phyloP scores from a whole-genome alignment of 2,329 filamentous ascomycete genomes.

The Pleoardoris graminearum region DNA sequence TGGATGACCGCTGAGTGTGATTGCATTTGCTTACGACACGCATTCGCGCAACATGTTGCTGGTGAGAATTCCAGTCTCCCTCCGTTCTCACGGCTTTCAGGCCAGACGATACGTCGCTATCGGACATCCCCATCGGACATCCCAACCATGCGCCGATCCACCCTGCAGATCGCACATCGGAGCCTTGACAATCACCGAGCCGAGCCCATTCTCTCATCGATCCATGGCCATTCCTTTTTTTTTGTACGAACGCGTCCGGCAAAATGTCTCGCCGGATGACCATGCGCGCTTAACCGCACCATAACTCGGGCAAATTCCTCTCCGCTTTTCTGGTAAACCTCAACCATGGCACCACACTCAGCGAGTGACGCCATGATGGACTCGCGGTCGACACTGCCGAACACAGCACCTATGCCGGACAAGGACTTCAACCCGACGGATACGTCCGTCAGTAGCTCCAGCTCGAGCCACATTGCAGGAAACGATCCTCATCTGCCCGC shows the following conservation, averaged over 20 bases:
- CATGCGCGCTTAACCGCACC: neutral
- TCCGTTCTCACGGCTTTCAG: neutral
- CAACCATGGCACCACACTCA: neutral
- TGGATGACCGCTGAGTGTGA: neutral
- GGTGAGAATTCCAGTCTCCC: too few relatives aligned
- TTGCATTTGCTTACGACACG: neutral
- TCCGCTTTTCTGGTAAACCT: neutral
- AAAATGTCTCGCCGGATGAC: neutral
- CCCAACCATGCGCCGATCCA: neutral
- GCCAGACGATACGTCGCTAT: neutral
- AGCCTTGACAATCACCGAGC: neutral
- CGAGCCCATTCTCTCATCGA: neutral
- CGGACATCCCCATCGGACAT: neutral
- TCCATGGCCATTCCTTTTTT: neutral
- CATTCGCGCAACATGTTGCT: too few relatives aligned
- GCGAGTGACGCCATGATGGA: neutral
- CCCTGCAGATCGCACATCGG: conserved; percentile 3
- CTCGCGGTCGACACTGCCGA: neutral
- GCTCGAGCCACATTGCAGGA: neutral
- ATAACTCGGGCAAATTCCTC: neutral
- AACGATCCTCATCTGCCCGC: neutral
- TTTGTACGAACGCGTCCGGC: conserved; percentile 2
- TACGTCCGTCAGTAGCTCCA: neutral
- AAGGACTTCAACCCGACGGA: neutral
- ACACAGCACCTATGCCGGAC: neutral